Conservation (phyloP, 2,329 filamentous ascomycete genomes). For the Cryphonectria parasitica region DNA sequence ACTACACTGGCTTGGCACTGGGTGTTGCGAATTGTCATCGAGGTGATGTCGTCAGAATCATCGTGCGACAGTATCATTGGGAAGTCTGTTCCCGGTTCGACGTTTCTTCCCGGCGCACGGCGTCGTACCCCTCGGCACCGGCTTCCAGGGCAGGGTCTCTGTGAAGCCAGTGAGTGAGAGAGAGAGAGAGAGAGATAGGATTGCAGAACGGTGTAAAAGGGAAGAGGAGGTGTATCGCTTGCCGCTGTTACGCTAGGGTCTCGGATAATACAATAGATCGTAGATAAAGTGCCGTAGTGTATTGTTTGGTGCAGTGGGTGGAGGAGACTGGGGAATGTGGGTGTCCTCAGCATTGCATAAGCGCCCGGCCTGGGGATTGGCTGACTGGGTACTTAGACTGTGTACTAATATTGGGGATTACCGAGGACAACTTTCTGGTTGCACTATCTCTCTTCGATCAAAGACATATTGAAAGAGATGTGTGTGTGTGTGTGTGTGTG, state of each 20-base stretch:
- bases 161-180: conserved; percentile 7
- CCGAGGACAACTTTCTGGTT: background rate
- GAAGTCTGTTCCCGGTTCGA: background rate
- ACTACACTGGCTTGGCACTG: background rate
- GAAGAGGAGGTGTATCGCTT: background rate
- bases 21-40: background rate
- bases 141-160: background rate
- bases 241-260: background rate
- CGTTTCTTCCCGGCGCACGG: background rate
- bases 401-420: background rate
- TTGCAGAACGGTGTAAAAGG: conserved; percentile 8
- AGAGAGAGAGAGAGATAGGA: background rate
- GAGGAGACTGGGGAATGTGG: background rate
- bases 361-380: background rate
- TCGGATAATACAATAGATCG: background rate
- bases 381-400: background rate
- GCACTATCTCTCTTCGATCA: background rate
- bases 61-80: background rate
- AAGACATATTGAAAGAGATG: background rate
- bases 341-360: background rate
- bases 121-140: background rate
- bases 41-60: background rate
- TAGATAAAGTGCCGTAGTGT: background rate
- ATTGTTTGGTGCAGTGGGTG: background rate
- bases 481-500: background rate